Conservation (phyloP, 208 protist species). For the Trypanosoma scelopori region DNA sequence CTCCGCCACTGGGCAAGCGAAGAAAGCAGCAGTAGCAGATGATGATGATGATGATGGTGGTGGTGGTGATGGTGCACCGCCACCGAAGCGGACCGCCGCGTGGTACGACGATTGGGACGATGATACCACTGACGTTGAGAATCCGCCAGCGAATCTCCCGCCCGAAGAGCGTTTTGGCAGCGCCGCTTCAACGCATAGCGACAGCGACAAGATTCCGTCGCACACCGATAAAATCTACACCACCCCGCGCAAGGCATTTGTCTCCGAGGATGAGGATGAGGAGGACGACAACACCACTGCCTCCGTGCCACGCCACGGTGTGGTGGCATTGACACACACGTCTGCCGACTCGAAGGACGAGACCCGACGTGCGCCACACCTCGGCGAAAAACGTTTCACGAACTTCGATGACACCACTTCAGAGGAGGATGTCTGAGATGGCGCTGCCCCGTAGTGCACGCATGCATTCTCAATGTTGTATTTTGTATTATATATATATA, state of each 20-base stretch:
- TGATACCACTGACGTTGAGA: constrained; percentile 7
- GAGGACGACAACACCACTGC: not conserved
- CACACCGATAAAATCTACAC: not conserved
- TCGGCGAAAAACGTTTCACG: constrained; percentile 31
- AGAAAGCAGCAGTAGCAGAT: not conserved
- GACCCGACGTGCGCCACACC: not conserved
- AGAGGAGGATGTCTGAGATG: constrained; percentile 20
- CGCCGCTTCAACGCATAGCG: not conserved
- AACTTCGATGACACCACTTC: constrained; percentile 34
- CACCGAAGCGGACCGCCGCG: not conserved
- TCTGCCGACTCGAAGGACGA: constrained; percentile 3
- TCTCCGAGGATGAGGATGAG: not conserved
- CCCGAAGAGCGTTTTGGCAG: not conserved
- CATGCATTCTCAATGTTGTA: too few species aligned
- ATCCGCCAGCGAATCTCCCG: not conserved
- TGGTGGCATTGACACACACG: not conserved
- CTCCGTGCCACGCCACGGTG: constrained; percentile 17
- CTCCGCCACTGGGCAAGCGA: not conserved
- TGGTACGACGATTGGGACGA: constrained; percentile 32
- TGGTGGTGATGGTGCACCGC: not conserved
- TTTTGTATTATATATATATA: too few species aligned
- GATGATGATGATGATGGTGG: not conserved
- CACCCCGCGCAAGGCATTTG: constrained; percentile 7
- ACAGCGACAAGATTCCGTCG: not conserved
- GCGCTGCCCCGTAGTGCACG: too few species aligned